These are phyloP conservation scores for Lactarius tabidus DNA, from an alignment of 768 basidiomycete genomes.

Conservation along the genomic window DNA sequence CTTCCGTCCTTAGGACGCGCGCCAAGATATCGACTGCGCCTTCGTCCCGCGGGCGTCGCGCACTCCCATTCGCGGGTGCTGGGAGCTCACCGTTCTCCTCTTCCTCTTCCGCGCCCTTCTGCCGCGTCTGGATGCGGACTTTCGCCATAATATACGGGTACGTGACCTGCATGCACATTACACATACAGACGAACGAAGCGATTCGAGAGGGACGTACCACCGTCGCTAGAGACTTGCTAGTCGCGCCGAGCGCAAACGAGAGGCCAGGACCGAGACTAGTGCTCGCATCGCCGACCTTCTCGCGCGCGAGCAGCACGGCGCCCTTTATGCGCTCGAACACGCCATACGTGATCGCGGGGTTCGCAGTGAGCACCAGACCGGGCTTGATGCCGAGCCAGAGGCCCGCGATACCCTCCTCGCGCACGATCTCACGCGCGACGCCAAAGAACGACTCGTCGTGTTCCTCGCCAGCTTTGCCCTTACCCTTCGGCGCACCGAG, in stretches of 20 bases:
- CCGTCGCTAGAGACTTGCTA: slow-evolving; percentile 92
- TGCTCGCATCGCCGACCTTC: slow-evolving; percentile 36
- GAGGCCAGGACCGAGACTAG: slow-evolving; percentile 71
- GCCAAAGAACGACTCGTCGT: slow-evolving; percentile 69
- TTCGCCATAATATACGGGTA: slow-evolving; percentile 97
- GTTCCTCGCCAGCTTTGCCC: slow-evolving; percentile 28
- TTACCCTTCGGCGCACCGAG: slow-evolving; percentile 48
- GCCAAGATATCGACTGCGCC: slow-evolving; percentile 77
- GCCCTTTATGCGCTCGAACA: slow-evolving; percentile 87
- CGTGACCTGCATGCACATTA: slow-evolving; percentile 58
- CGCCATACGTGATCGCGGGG: slow-evolving; percentile 95
- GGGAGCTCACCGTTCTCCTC: slow-evolving; percentile 37
- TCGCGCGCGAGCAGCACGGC: slow-evolving; percentile 56
- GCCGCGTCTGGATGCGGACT: slow-evolving; percentile 88
- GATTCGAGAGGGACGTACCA: slow-evolving; percentile 51
- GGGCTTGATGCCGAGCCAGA: slow-evolving; percentile 93
- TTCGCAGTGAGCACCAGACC: slow-evolving; percentile 94
- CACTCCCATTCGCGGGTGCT: slow-evolving; percentile 37
- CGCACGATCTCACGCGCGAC: slow-evolving; percentile 84
- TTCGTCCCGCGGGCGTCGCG: slow-evolving; percentile 41
- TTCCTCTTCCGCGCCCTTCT: slow-evolving; percentile 51
- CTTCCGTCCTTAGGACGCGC: slow-evolving; percentile 70
- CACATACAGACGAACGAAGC: neutral
- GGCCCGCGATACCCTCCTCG: slow-evolving; percentile 80
- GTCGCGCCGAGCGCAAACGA: slow-evolving; percentile 86